Evolutionary conservation across 176 grass and related monocot genomes (phyloP).

Genomic region (Bothriochloa decipiens): DNA sequence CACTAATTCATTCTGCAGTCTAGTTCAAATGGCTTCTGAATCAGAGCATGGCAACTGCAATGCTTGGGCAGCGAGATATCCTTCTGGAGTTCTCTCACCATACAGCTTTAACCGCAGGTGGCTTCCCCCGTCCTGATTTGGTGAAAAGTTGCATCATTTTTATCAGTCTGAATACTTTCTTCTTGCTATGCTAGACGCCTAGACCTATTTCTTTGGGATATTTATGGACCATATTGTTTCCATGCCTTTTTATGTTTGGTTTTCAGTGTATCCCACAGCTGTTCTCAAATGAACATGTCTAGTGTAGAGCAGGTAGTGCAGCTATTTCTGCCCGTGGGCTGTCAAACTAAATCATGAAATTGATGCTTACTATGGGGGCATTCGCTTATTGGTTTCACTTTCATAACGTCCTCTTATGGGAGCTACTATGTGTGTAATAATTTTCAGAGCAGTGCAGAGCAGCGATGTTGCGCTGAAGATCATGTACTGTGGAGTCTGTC

Average conservation of each 20-base stretch:
- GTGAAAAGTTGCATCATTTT: background rate
- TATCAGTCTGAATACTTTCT: background rate
- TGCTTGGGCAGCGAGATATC: slow-evolving; percentile 70
- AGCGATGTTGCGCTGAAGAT: slow-evolving; percentile 75
- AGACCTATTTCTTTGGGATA: background rate
- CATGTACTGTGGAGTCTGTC: slow-evolving; percentile 76
- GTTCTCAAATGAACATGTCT: too few relatives aligned
- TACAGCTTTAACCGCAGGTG: slow-evolving; percentile 75
- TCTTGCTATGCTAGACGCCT: background rate
- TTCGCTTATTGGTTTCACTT: background rate
- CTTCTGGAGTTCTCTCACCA: slow-evolving; percentile 68
- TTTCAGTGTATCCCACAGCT: background rate
- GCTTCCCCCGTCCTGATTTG: background rate
- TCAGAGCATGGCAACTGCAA: slow-evolving; percentile 55
- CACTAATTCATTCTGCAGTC: background rate
- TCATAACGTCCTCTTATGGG: background rate
- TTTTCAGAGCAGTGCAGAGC: slow-evolving; percentile 45
- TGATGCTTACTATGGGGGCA: too few relatives aligned
- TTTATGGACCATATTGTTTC: background rate
- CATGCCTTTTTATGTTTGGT: background rate
- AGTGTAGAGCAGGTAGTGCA: background rate
- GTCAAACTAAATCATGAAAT: background rate
- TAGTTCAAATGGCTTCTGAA: slow-evolving; percentile 45
- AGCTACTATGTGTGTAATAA: background rate
- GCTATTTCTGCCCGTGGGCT: background rate